phyloP scores from a whole-genome alignment of 768 basidiomycete genomes.

The Tricholoma flavovirens region DNA sequence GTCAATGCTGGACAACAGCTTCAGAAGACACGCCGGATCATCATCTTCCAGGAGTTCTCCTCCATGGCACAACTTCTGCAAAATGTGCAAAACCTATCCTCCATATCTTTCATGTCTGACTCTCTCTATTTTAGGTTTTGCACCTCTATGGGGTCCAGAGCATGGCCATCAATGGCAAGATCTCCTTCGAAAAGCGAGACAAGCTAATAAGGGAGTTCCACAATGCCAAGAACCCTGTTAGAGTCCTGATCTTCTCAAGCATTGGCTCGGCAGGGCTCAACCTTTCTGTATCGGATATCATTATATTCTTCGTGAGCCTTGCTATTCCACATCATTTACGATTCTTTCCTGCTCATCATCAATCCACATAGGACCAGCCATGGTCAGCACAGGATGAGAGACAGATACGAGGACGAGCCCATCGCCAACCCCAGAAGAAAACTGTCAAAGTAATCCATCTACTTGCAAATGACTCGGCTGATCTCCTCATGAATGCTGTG shows the following conservation, averaged over 20 bases:
- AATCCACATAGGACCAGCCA: constrained; percentile 11
- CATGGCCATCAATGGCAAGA: constrained; percentile 12
- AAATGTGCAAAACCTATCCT: constrained; percentile 9
- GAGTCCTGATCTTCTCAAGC: constrained; percentile 18
- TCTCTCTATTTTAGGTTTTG: constrained; percentile 1
- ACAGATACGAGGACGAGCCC: constrained; percentile 11
- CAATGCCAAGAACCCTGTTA: constrained; percentile 1
- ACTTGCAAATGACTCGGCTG: too few species aligned
- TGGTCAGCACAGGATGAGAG: constrained; percentile 15
- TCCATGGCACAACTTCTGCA: constrained; percentile 13
- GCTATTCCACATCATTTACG: neutral
- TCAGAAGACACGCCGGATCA: neutral
- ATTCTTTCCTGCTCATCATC: neutral
- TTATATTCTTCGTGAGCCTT: constrained; percentile 20
- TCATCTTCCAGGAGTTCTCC: constrained; percentile 14
- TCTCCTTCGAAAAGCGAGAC: constrained; percentile 5
- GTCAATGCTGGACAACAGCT: neutral
- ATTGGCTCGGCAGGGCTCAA: constrained; percentile 21
- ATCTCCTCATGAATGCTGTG: constrained; percentile 7
- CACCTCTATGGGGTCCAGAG: neutral
- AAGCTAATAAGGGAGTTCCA: constrained; percentile 12
- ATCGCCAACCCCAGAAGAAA: constrained; percentile 12
- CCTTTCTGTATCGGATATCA: constrained; percentile 12
- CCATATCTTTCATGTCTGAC: neutral
- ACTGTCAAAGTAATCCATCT: neutral